Percentiles rank a stretch among this genome's conserved stretches.
Conservation (phyloP, 176 grass and related monocot genomes). For the Phoenix dactylifera region DNA sequence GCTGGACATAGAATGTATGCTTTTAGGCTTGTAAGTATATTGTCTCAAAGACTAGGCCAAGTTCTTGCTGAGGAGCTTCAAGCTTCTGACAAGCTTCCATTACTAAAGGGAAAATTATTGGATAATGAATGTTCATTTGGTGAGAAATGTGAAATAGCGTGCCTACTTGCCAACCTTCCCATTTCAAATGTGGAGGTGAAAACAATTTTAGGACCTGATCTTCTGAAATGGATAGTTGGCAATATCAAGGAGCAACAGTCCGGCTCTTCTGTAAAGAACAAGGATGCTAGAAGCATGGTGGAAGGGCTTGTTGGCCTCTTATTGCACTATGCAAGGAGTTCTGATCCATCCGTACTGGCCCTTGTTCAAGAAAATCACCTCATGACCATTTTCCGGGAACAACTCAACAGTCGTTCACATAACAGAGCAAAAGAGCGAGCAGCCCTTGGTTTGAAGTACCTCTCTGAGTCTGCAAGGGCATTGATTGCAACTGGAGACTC, state of each 20-base stretch:
- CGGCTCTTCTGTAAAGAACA: neutral
- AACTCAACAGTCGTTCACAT: neutral
- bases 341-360: conserved; percentile 1
- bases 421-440: conserved; percentile 6
- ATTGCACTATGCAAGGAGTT: conserved; percentile 13
- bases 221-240: conserved; percentile 4
- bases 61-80: conserved; percentile 1
- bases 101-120: conserved; percentile 4
- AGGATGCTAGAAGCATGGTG: neutral
- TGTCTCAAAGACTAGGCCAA: conserved; percentile 9
- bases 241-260: conserved; percentile 6
- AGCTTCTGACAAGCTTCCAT: conserved; percentile 2
- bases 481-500: neutral
- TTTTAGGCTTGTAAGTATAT: conserved; percentile 5
- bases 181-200: conserved; percentile 11
- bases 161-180: conserved; percentile 14
- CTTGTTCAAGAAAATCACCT: conserved; percentile 8
- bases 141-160: conserved; percentile 14
- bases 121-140: neutral
- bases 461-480: conserved; percentile 1
- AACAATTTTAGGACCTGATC: conserved; percentile 8
- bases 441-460: conserved; percentile 14
- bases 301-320: conserved; percentile 10
- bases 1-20: conserved; percentile 4
- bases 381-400: conserved; percentile 4